Percentiles rank a stretch among this genome's conserved stretches.
These are phyloP conservation scores for Fraxinus cuspidata DNA, from an alignment of 257 asterid genomes.

Conservation along the genomic window DNA sequence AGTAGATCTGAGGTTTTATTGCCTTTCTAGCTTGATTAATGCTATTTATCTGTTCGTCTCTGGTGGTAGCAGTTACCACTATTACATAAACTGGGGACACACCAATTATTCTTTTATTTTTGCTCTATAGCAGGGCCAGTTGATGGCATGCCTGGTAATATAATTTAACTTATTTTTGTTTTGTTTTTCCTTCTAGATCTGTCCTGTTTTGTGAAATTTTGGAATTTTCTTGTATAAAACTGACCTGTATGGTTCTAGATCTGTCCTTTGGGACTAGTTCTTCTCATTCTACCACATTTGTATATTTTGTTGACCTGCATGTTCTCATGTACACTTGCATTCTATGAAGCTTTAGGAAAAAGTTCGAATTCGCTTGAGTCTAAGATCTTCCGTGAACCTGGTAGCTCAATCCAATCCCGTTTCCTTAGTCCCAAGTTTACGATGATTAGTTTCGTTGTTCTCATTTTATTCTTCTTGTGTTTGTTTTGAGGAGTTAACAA, in stretches of 20 bases:
- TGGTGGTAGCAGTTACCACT: no score
- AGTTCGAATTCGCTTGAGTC: not conserved
- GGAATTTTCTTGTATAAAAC: not conserved
- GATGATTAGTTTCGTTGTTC: no score
- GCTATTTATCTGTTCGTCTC: no score
- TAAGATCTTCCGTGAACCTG: not conserved
- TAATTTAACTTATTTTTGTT: no score
- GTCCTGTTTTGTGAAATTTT: not conserved
- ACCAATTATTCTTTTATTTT: not conserved
- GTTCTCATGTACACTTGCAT: not conserved
- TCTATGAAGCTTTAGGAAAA: not conserved
- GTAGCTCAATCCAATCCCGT: no score
- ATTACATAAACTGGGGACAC: no score
- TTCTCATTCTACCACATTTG: not conserved
- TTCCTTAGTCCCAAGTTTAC: no score
- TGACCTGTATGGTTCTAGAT: not conserved
- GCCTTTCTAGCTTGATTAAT: not conserved
- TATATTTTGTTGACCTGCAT: not conserved
- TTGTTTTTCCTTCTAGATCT: not conserved
- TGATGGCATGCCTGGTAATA: not conserved
- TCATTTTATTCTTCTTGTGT: no score
- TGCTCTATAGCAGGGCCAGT: not conserved
- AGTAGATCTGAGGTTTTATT: not conserved
- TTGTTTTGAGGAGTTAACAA: no score
- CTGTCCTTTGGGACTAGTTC: not conserved